Evolutionary conservation across 2,329 filamentous ascomycete species (phyloP).

Genomic region (Akanthomyces muscarius): DNA sequence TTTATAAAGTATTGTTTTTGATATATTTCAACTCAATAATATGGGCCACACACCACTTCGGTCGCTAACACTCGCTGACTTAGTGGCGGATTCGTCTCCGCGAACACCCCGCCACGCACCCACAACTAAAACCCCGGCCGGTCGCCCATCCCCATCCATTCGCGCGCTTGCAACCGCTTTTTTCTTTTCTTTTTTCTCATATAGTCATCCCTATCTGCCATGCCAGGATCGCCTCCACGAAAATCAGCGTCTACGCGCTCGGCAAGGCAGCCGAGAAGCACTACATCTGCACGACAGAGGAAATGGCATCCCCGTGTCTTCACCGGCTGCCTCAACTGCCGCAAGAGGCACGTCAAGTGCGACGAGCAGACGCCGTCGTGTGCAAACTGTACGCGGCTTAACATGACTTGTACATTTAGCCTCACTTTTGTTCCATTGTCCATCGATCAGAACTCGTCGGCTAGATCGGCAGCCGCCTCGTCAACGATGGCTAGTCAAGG

Average conservation of each 20-base stretch:
- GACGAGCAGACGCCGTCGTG: constrained; percentile 30
- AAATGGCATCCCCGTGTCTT: constrained; percentile 38
- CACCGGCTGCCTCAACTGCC: constrained; percentile 38
- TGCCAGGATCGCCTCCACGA: neutral
- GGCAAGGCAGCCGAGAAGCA: neutral
- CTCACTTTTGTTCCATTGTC: constrained; percentile 20
- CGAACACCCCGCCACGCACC: too few relatives aligned
- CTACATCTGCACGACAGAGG: constrained; percentile 15
- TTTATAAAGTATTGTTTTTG: too few relatives aligned
- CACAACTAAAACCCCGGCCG: too few relatives aligned
- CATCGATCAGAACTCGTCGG: neutral
- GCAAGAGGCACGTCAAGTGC: constrained; percentile 32
- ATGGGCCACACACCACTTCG: too few relatives aligned
- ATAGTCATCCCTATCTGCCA: too few relatives aligned
- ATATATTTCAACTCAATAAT: too few relatives aligned
- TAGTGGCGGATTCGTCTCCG: too few relatives aligned
- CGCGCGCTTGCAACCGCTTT: too few relatives aligned
- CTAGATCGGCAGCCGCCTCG: constrained; percentile 28
- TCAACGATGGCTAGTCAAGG: neutral
- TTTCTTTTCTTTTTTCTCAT: too few relatives aligned
- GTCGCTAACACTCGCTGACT: too few relatives aligned
- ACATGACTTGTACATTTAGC: constrained; percentile 20
- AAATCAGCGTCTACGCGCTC: neutral
- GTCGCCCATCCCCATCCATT: too few relatives aligned
- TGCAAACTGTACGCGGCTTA: constrained; percentile 33